These are phyloP conservation scores for Biscogniauxia marginata DNA, from an alignment of 2,329 filamentous ascomycete species.

Conservation along the genomic window DNA sequence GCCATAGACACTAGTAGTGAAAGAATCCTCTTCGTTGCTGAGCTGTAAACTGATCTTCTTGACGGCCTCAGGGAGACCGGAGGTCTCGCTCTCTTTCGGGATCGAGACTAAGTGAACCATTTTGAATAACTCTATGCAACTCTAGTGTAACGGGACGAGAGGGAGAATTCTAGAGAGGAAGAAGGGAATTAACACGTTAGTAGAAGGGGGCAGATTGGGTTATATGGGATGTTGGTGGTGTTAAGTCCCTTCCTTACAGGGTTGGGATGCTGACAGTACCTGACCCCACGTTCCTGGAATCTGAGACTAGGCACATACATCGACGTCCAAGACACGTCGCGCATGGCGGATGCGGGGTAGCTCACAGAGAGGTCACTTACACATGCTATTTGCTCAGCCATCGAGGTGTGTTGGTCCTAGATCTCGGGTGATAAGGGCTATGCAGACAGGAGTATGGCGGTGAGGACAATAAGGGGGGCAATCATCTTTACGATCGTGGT, in stretches of 20 bases:
- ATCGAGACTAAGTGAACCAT: conserved; percentile 55
- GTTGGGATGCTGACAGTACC: neutral
- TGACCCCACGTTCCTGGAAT: neutral
- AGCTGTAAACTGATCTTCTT: conserved; percentile 49
- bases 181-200: neutral
- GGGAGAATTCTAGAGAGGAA: neutral
- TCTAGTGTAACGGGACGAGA: neutral
- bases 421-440: neutral
- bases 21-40: conserved; percentile 53
- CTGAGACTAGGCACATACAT: neutral
- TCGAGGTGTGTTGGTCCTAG: neutral
- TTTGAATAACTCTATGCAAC: conserved; percentile 14
- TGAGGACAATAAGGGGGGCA: neutral
- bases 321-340: neutral
- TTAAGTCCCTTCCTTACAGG: neutral
- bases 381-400: neutral
- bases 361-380: neutral
- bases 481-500: neutral
- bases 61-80: conserved; percentile 34
- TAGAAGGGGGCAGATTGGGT: neutral
- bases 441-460: neutral
- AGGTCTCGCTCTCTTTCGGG: conserved; percentile 29
- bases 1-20: conserved; percentile 83
- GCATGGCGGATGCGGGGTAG: neutral
- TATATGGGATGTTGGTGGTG: neutral